Percentiles rank a stretch among this genome's conserved stretches.
Conservation (phyloP, 2,329 filamentous ascomycete genomes). For the Fusarium musae region DNA sequence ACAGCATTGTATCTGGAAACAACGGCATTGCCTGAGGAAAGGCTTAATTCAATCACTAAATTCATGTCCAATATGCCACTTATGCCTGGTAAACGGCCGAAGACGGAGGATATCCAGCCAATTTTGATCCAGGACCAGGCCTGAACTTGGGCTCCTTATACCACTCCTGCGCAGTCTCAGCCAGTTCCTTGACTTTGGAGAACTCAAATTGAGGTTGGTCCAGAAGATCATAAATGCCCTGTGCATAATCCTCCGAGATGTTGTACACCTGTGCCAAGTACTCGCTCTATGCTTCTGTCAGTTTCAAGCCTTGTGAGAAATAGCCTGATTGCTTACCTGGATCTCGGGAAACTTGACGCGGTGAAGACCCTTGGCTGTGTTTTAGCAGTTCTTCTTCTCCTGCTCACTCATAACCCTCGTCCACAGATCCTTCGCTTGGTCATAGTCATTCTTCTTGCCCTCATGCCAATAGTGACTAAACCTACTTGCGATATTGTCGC, state of each 20-base stretch:
- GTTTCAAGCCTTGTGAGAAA: rapidly evolving
- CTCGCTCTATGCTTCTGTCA: not conserved
- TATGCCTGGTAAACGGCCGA: not conserved
- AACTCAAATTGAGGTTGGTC: not conserved
- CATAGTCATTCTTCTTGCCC: slow-evolving; percentile 5
- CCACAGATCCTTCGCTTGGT: slow-evolving; percentile 2
- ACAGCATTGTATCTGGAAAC: not conserved
- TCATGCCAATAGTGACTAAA: not conserved
- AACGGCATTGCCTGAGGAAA: no score
- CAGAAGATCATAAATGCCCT: slow-evolving; percentile 1
- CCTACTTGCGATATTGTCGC: not conserved
- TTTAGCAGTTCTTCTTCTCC: slow-evolving; percentile 12
- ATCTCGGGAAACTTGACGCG: not conserved
- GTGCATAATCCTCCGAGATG: slow-evolving; percentile 1
- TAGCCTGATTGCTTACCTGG: not conserved
- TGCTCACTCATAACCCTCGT: not conserved
- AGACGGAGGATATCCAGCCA: not conserved
- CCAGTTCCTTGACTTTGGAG: not conserved
- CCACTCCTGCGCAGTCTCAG: slow-evolving; percentile 4
- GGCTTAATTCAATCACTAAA: rapidly evolving
- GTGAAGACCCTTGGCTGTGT: not conserved
- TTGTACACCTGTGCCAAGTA: slow-evolving; percentile 1
- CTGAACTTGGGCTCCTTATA: slow-evolving; percentile 14
- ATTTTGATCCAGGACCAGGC: not conserved
- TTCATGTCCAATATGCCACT: no score